These are phyloP conservation scores for Xylaria sp. DNA, from an alignment of 2,329 filamentous ascomycete species.

Conservation along the genomic window DNA sequence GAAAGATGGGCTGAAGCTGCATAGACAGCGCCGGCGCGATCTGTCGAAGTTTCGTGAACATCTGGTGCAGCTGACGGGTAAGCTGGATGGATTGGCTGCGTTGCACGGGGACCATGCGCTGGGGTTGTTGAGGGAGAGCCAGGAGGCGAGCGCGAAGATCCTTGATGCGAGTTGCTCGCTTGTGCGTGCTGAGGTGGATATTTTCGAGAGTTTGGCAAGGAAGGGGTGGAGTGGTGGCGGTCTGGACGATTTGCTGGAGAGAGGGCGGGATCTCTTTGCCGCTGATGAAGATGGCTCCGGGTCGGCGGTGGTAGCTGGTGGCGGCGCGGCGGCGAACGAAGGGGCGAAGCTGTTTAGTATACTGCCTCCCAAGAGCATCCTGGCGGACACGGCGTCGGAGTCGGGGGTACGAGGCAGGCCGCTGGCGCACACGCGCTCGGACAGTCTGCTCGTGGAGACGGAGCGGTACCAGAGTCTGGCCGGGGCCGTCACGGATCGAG, in stretches of 20 bases:
- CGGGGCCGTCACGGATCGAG: conserved; percentile 60
- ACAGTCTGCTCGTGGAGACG: conserved; percentile 63
- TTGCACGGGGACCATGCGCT: conserved; percentile 71
- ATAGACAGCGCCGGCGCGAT: conserved; percentile 69
- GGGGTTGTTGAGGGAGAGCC: conserved; percentile 69
- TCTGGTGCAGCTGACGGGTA: conserved; percentile 70
- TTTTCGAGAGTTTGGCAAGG: conserved; percentile 72
- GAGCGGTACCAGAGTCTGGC: conserved; percentile 69
- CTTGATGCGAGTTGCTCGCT: conserved; percentile 73
- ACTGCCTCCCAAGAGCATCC: conserved; percentile 71
- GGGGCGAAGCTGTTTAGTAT: conserved; percentile 71
- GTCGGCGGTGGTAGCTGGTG: conserved; percentile 43
- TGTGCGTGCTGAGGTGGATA: conserved; percentile 75
- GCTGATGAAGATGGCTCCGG: conserved; percentile 49
- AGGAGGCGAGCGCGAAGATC: conserved; percentile 71
- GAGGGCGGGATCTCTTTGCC: conserved; percentile 70
- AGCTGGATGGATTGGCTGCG: conserved; percentile 70
- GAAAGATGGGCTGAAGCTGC: conserved; percentile 72
- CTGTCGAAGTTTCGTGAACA: conserved; percentile 71
- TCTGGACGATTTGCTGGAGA: conserved; percentile 72
- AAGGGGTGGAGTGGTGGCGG: conserved; percentile 77
- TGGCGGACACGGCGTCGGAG: conserved; percentile 62
- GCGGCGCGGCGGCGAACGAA: conserved; percentile 43
- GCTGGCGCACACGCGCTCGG: conserved; percentile 58
- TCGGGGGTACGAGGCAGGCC: conserved; percentile 40